phyloP scores from a whole-genome alignment of 2,329 filamentous ascomycete genomes.

The Tympanopsis confertula region DNA sequence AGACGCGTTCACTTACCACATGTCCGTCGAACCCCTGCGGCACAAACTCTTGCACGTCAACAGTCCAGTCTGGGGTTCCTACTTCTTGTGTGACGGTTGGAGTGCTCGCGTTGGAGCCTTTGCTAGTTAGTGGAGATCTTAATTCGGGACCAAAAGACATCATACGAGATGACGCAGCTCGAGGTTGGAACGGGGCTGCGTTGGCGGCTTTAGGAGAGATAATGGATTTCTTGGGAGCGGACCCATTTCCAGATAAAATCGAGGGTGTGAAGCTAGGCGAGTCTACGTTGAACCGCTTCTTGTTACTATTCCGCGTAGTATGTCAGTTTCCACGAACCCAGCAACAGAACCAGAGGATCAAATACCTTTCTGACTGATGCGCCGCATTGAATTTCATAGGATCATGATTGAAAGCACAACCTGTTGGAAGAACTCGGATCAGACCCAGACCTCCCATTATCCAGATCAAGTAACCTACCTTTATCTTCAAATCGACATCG shows the following conservation, averaged over 20 bases:
- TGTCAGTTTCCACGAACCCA: not conserved
- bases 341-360: not conserved
- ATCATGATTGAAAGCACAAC: slow-evolving; percentile 53
- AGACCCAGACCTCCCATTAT: not conserved
- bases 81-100: not conserved
- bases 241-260: not conserved
- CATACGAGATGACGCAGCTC: slow-evolving; percentile 12
- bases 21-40: not conserved
- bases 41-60: not conserved
- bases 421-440: slow-evolving; percentile 14
- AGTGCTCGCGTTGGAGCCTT: not conserved
- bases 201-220: slow-evolving; percentile 59
- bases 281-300: slow-evolving; percentile 56
- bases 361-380: not conserved
- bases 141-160: not conserved
- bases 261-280: slow-evolving; percentile 55
- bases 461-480: slow-evolving; percentile 22
- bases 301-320: slow-evolving; percentile 11
- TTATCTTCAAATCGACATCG: slow-evolving; percentile 54
- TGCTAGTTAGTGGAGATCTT: not conserved
- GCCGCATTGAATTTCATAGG: slow-evolving; percentile 8
- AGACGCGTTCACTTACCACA: not conserved
- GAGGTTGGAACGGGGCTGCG: slow-evolving; percentile 49
- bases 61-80: slow-evolving; percentile 1
- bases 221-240: slow-evolving; percentile 1